Base-by-base conservation (phyloP, 108 stramenopile genomes). In the Pseudonitzschia pungens region DNA sequence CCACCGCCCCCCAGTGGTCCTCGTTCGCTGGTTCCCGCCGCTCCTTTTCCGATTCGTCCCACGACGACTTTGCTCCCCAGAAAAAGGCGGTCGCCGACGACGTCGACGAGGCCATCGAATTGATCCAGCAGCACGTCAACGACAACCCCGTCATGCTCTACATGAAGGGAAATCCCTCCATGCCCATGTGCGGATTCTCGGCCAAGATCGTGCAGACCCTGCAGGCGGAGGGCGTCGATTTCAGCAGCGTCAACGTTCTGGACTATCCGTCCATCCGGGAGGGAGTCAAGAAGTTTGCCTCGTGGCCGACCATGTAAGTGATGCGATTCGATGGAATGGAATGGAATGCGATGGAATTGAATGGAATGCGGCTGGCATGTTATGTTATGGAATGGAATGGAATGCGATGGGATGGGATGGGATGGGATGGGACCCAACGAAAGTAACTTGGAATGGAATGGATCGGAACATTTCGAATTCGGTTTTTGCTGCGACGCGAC, bases 111-210 rank as follows among this genome's bases (percentile, higher is more conserved):
- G 85, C 74, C n/a, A 36, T 82, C 0, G 68, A 84, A 5, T 73
- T 95, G 68, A 93, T 96, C 74, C 71, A 89, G 44, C 77, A 87
- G 32, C 92, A 92, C 65, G 89, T 96, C 36, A 79, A 82, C 42
- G 67, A 66, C 62, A 92, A 96, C 70, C 88, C 70, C 7, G 77
- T 99, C 55, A 96, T 99, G 96, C 87, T 99, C n/a, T 99, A 98
- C 89, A 99, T 99, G 99, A 99, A 99, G 79, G 99, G 99, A 44
- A 98, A 95, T 29, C 98, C 98, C 18, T 41, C 76, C 33, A 84
- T 86, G 78, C 99, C 99, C 18, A 89, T 90, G 89, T 99, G 99
- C 79, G 99, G 99, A 31, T 99, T 99, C 82, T 94, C 92, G 33
- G 86, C 91, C 55, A 90, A 85, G 33, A 93, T 94, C 1, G 94